phyloP scores from a whole-genome alignment of 2,329 filamentous ascomycete species.

The Botrytis pseudocinerea region DNA sequence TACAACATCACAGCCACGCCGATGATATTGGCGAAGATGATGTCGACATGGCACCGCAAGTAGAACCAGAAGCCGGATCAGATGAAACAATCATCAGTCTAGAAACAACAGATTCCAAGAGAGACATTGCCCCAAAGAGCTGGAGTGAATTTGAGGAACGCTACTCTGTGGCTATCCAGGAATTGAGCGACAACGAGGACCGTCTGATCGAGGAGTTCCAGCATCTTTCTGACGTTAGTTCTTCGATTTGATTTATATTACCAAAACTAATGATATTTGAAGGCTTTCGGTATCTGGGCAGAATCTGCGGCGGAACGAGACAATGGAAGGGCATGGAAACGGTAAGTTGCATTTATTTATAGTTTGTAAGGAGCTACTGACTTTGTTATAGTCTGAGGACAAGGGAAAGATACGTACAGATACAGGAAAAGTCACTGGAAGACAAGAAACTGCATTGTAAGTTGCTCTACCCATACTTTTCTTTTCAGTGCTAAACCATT shows the following conservation, averaged over 20 bases:
- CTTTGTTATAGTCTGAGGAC: slow-evolving; percentile 65
- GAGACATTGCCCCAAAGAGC: slow-evolving; percentile 52
- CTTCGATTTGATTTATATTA: background rate
- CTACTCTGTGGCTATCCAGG: slow-evolving; percentile 65
- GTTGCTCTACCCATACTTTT: slow-evolving; percentile 39
- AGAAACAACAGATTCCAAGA: background rate
- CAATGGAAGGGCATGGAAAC: slow-evolving; percentile 73
- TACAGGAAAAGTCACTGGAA: slow-evolving; percentile 69
- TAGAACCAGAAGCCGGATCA: background rate
- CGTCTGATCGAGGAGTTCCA: slow-evolving; percentile 67
- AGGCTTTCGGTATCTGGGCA: slow-evolving; percentile 84
- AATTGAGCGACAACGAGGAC: slow-evolving; percentile 64
- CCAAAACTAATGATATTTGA: slow-evolving; percentile 9
- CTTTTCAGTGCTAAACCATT: slow-evolving; percentile 27
- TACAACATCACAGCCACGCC: slow-evolving; percentile 10
- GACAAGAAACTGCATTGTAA: slow-evolving; percentile 80
- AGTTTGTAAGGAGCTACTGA: slow-evolving; percentile 19
- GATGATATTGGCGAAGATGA: background rate
- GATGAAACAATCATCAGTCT: background rate
- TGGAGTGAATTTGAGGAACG: slow-evolving; percentile 73
- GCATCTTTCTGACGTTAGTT: slow-evolving; percentile 53
- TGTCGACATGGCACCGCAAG: background rate
- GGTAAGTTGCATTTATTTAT: slow-evolving; percentile 49
- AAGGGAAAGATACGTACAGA: slow-evolving; percentile 71
- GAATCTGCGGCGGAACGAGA: slow-evolving; percentile 71